These are phyloP conservation scores for Sarocladiaceae sp. DNA, from an alignment of 2,329 filamentous ascomycete genomes.

Conservation along the genomic window DNA sequence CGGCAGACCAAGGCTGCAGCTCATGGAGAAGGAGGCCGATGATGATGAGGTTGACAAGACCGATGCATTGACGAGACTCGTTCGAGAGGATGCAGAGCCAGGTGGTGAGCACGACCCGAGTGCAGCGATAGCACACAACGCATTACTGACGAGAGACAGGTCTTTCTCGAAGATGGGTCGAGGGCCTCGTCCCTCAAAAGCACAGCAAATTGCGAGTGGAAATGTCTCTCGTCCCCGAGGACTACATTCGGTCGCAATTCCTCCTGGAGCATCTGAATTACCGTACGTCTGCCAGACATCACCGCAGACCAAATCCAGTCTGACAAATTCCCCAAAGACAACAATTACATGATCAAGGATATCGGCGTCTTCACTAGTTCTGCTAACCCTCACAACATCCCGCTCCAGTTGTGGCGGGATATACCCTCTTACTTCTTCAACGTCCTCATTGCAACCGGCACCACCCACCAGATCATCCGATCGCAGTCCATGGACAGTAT, in stretches of 20 bases:
- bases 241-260: background rate
- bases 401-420: slow-evolving; percentile 1
- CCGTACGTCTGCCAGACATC: background rate
- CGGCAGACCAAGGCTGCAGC: background rate
- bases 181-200: background rate
- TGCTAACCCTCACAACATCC: background rate
- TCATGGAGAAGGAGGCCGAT: background rate
- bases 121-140: background rate
- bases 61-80: background rate
- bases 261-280: slow-evolving; percentile 1
- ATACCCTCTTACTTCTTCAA: slow-evolving; percentile 1
- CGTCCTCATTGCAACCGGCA: slow-evolving; percentile 1
- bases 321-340: background rate
- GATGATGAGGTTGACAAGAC: background rate
- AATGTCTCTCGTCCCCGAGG: background rate
- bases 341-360: slow-evolving; percentile 5
- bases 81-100: background rate
- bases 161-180: background rate
- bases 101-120: background rate
- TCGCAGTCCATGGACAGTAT: background rate
- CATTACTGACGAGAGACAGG: background rate
- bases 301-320: too few relatives aligned
- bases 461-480: slow-evolving; percentile 7
- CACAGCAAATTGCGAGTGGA: background rate
- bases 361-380: background rate